Evolutionary conservation across 1,139 yeast species (phyloP).

Genomic region (Saccharomyces hybrid): DNA sequence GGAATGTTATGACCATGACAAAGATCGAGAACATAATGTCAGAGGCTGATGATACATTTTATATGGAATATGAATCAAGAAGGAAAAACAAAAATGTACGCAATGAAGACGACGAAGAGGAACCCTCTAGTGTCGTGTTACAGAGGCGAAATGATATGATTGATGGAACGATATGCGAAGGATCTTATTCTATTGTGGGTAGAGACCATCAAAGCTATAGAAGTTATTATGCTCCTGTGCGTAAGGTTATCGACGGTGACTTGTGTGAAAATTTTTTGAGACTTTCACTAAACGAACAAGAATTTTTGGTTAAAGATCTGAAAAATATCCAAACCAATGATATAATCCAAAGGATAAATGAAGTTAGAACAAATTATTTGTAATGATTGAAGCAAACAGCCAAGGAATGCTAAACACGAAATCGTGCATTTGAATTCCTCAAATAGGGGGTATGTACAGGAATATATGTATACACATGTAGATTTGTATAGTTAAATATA

Average conservation of each 20-base stretch:
- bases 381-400: constrained; percentile 5
- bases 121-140: background rate
- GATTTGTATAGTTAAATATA: background rate
- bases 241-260: constrained; percentile 81
- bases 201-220: constrained; percentile 63
- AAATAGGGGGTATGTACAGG: background rate
- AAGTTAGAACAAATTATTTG: constrained; percentile 24
- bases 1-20: constrained; percentile 55
- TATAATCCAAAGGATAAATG: constrained; percentile 16
- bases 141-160: constrained; percentile 19
- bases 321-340: constrained; percentile 10
- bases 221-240: constrained; percentile 71
- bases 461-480: background rate
- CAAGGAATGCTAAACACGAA: background rate
- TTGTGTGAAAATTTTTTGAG: constrained; percentile 45
- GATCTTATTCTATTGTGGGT: constrained; percentile 44
- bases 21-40: constrained; percentile 48
- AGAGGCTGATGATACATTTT: constrained; percentile 25
- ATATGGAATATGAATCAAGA: constrained; percentile 11
- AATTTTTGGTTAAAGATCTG: constrained; percentile 13
- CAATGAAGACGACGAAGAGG: constrained; percentile 2
- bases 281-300: constrained; percentile 18
- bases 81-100: background rate
- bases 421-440: background rate
- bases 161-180: constrained; percentile 18